A percentile compares a stretch with the other conserved stretches of the same genome.
Conservation (phyloP, 176 grass and related monocot species). For the Guadua angustifolia region DNA sequence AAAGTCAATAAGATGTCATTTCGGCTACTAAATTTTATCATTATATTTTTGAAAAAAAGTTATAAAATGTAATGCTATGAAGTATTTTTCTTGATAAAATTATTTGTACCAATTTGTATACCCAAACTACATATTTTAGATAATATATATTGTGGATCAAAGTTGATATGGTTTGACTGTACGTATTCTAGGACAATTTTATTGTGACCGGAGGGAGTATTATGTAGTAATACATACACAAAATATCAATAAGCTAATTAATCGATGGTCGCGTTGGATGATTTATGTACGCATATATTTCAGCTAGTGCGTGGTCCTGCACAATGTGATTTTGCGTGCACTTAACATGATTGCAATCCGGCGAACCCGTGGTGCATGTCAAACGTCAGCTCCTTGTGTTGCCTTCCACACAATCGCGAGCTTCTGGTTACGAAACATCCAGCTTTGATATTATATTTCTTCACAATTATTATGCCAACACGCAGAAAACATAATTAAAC, state of each 20-base stretch:
- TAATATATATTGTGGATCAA: too few relatives aligned
- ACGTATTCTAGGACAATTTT: too few relatives aligned
- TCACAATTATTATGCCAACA: neutral
- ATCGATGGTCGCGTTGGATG: neutral
- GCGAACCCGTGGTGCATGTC: neutral
- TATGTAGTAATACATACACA: too few relatives aligned
- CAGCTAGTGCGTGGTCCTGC: neutral
- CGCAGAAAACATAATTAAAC: neutral
- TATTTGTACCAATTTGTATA: too few relatives aligned
- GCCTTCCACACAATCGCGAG: slow-evolving; percentile 27
- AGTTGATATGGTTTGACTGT: too few relatives aligned
- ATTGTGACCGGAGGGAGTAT: too few relatives aligned
- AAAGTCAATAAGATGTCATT: too few relatives aligned
- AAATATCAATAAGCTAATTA: neutral
- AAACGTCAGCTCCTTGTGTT: neutral
- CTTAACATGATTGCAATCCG: neutral
- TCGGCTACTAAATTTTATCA: too few relatives aligned
- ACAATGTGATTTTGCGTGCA: slow-evolving; percentile 36
- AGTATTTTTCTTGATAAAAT: too few relatives aligned
- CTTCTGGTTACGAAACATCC: neutral
- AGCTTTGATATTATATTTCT: neutral
- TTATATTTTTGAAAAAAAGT: too few relatives aligned
- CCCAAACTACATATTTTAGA: too few relatives aligned
- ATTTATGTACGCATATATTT: slow-evolving; percentile 13
- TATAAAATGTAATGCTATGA: too few relatives aligned